phyloP scores from a whole-genome alignment of 1,284 basidiomycete genomes.

The Ceratobasidium sp. region DNA sequence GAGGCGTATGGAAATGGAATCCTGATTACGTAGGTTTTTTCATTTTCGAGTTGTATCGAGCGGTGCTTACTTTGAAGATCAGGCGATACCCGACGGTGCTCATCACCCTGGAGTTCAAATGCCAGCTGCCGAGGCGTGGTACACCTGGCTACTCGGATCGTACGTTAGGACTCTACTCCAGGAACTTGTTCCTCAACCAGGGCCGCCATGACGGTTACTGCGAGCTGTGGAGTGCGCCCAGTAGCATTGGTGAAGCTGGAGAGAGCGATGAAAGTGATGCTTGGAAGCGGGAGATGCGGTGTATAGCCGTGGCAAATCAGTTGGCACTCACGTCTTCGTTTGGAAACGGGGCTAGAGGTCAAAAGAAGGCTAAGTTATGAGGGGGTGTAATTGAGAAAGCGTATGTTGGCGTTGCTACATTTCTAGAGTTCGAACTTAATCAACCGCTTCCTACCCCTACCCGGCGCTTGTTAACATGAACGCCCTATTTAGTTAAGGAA shows the following conservation, averaged over 20 bases:
- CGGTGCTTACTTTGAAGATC: neutral
- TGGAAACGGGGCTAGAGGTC: neutral
- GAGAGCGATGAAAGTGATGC: slow-evolving; percentile 8
- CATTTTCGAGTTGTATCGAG: neutral
- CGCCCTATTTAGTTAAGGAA: no score
- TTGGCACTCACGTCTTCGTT: slow-evolving; percentile 22
- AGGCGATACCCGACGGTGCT: slow-evolving; percentile 72
- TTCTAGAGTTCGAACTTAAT: neutral
- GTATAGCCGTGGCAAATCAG: slow-evolving; percentile 29
- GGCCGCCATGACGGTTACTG: slow-evolving; percentile 35
- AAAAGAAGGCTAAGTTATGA: slow-evolving; percentile 13
- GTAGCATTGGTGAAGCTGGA: slow-evolving; percentile 9
- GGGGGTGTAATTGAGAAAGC: neutral
- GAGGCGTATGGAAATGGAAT: slow-evolving; percentile 44
- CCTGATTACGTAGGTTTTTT: neutral
- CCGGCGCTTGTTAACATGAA: no score
- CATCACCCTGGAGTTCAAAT: slow-evolving; percentile 54
- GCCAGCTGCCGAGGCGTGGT: slow-evolving; percentile 14
- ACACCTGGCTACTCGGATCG: slow-evolving; percentile 26
- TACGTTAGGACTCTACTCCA: slow-evolving; percentile 25
- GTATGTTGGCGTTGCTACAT: neutral
- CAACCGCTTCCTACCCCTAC: no score
- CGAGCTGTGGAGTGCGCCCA: slow-evolving; percentile 40
- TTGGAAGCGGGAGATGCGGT: slow-evolving; percentile 37
- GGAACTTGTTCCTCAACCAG: slow-evolving; percentile 20